Conservation (phyloP, 2,329 filamentous ascomycete species). For the Mollisiaceae sp. region DNA sequence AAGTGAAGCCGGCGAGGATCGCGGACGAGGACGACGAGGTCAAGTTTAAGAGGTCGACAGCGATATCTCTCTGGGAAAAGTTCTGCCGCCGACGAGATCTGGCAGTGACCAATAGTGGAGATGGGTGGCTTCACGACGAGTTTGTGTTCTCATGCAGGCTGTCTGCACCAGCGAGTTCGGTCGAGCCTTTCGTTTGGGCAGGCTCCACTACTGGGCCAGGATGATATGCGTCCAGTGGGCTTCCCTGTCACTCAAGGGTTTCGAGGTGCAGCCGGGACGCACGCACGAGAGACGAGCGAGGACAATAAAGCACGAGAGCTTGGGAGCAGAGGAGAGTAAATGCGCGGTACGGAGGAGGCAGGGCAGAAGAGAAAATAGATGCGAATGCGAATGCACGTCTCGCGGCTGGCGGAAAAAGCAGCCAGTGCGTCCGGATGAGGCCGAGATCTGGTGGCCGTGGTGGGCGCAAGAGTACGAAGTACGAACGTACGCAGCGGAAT, state of each 20-base stretch:
- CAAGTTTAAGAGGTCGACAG: slow-evolving; percentile 29
- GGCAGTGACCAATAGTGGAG: slow-evolving; percentile 31
- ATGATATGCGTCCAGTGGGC: slow-evolving; percentile 14
- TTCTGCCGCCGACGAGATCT: slow-evolving; percentile 28
- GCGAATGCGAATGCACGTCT: background rate
- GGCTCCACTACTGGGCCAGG: slow-evolving; percentile 13
- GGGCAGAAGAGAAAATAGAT: background rate
- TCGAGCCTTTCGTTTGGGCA: slow-evolving; percentile 19
- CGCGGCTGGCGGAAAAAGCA: slow-evolving; percentile 9
- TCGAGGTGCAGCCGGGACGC: background rate
- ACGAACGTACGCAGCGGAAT: slow-evolving; percentile 1
- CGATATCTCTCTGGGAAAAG: slow-evolving; percentile 21
- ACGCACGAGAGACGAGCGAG: background rate
- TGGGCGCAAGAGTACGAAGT: background rate
- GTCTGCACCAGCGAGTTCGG: slow-evolving; percentile 26
- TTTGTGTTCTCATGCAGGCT: slow-evolving; percentile 28
- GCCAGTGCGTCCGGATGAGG: background rate
- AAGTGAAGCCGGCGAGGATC: slow-evolving; percentile 20
- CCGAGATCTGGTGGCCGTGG: slow-evolving; percentile 6
- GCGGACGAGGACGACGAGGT: slow-evolving; percentile 18
- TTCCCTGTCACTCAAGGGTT: slow-evolving; percentile 8
- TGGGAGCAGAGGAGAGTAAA: too few relatives aligned
- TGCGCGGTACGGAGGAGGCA: background rate
- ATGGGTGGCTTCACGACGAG: slow-evolving; percentile 26
- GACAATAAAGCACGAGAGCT: background rate